phyloP scores from a whole-genome alignment of 257 asterid genomes.

The Buddleja alternifolia region DNA sequence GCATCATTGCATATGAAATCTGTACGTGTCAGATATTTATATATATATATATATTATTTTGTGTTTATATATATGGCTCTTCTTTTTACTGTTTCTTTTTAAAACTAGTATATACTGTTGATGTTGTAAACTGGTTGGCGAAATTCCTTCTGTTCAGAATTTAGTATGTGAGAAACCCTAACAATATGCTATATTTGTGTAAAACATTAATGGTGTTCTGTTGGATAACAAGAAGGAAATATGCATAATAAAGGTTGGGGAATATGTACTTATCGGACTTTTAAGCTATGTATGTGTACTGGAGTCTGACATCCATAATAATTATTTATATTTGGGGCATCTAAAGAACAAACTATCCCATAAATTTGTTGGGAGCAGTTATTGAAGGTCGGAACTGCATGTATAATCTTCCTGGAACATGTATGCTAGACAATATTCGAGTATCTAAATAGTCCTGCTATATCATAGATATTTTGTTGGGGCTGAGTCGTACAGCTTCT shows the following conservation, averaged over 20 bases:
- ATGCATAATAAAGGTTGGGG: background rate
- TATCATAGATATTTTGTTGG: too few species aligned
- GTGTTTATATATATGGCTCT: background rate
- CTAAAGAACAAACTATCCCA: background rate
- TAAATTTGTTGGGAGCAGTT: slow-evolving; percentile 7
- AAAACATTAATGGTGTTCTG: too few species aligned
- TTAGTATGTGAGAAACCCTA: background rate
- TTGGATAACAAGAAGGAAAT: background rate
- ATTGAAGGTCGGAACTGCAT: background rate
- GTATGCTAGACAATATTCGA: background rate
- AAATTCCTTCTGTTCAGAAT: background rate
- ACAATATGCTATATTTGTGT: too few species aligned
- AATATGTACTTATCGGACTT: background rate
- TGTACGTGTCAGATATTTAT: too few species aligned
- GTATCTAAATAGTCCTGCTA: too few species aligned
- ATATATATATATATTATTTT: too few species aligned
- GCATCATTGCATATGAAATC: background rate
- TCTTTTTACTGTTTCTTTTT: background rate
- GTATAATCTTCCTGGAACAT: background rate
- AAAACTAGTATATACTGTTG: background rate
- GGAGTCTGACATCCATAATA: background rate
- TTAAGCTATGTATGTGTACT: background rate
- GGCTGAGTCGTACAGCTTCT: too few species aligned
- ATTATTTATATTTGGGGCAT: slow-evolving; percentile 8
- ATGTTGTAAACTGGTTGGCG: background rate